Evolutionary conservation across 768 basidiomycete genomes (phyloP).

Genomic region (Boletus barrowsii): DNA sequence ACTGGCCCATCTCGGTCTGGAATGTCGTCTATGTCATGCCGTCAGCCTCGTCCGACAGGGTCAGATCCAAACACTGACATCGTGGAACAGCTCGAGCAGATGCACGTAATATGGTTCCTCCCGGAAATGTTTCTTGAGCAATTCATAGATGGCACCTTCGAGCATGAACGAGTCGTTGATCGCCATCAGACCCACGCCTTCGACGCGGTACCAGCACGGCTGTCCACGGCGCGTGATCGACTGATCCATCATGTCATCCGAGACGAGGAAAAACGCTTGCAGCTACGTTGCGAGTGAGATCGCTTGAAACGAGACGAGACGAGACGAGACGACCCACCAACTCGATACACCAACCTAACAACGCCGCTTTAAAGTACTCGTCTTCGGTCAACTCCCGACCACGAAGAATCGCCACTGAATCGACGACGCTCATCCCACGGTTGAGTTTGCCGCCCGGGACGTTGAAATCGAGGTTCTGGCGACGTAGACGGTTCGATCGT

Average conservation of each 20-base stretch:
- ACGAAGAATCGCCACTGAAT: conserved; percentile 85
- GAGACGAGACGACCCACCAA: conserved; percentile 54
- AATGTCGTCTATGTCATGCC: conserved; percentile 49
- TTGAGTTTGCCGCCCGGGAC: conserved; percentile 97
- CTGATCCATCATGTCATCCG: conserved; percentile 92
- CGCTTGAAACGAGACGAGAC: too few relatives aligned
- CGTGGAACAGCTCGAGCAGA: conserved; percentile 88
- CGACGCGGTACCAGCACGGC: conserved; percentile 87
- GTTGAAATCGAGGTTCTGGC: conserved; percentile 77
- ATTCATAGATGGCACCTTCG: conserved; percentile 87
- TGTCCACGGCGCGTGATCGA: conserved; percentile 92
- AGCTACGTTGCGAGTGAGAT: conserved; percentile 46
- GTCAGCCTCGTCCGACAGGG: too few relatives aligned
- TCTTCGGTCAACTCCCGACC: conserved; percentile 67
- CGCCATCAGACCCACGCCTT: conserved; percentile 68
- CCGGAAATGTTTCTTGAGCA: conserved; percentile 87
- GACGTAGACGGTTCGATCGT: too few relatives aligned
- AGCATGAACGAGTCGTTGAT: conserved; percentile 98
- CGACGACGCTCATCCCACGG: conserved; percentile 93
- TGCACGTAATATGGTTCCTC: conserved; percentile 80
- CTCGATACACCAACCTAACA: conserved; percentile 95
- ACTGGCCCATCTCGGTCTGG: conserved; percentile 94
- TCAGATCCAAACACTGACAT: conserved; percentile 41
- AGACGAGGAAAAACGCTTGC: conserved; percentile 96
- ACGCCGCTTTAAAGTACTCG: conserved; percentile 84